phyloP scores from a whole-genome alignment of 164 flowering plant species.

The Vitis rupestris region DNA sequence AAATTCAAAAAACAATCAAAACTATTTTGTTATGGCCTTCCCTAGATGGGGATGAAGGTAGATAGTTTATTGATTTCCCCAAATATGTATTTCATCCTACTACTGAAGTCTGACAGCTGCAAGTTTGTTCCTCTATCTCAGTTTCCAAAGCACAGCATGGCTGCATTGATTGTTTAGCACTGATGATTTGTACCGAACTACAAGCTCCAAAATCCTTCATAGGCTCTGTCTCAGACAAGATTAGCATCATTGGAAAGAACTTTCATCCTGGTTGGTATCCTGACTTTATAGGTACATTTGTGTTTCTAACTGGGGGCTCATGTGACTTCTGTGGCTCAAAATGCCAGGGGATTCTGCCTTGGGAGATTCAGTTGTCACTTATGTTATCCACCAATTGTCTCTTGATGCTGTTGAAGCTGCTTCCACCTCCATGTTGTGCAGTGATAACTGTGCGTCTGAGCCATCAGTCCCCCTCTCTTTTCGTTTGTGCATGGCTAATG shows the following conservation, averaged over 20 bases:
- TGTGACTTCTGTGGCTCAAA: constrained; percentile 4
- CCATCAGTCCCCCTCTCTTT: constrained; percentile 37
- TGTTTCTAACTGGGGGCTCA: background rate
- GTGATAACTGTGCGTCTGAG: constrained; percentile 5
- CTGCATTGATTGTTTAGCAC: constrained; percentile 84
- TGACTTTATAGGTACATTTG: background rate
- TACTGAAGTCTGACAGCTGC: constrained; percentile 4
- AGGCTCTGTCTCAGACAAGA: constrained; percentile 14
- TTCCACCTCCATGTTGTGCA: constrained; percentile 16
- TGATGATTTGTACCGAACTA: constrained; percentile 77
- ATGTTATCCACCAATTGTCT: constrained; percentile 45
- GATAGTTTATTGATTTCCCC: constrained; percentile 5
- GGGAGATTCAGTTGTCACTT: constrained; percentile 28
- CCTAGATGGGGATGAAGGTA: constrained; percentile 63
- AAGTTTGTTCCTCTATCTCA: constrained; percentile 21
- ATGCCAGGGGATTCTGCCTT: constrained; percentile 35
- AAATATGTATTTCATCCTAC: background rate
- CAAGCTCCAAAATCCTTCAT: constrained; percentile 33
- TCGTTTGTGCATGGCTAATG: constrained; percentile 92
- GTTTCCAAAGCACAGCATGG: constrained; percentile 91
- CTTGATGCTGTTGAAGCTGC: constrained; percentile 13
- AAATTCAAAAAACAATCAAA: constrained; percentile 49
- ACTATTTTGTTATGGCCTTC: constrained; percentile 65
- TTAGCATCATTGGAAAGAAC: constrained; percentile 13
- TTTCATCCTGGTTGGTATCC: constrained; percentile 20